Evolutionary conservation across 371 early-diverging fungal species (phyloP).

Genomic region (Mucor plumbeus): DNA sequence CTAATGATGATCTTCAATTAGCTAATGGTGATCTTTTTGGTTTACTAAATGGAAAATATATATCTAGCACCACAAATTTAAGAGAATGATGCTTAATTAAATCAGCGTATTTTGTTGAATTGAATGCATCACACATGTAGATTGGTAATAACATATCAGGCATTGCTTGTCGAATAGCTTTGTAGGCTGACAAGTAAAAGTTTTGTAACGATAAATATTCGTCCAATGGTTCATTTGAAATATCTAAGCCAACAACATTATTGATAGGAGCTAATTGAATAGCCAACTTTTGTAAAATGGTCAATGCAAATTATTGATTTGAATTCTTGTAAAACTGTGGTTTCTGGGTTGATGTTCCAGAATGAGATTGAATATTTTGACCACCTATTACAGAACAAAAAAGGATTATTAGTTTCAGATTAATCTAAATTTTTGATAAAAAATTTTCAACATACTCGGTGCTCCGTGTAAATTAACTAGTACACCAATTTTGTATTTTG

Average conservation of each 20-base stretch:
- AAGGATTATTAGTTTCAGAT: neutral
- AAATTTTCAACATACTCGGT: constrained; percentile 33
- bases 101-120: neutral
- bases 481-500: constrained; percentile 60
- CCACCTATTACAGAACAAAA: constrained; percentile 11
- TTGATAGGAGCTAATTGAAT: neutral
- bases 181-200: neutral
- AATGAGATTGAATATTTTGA: constrained; percentile 36
- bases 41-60: neutral
- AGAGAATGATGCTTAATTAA: neutral
- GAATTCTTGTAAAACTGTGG: constrained; percentile 26
- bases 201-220: neutral
- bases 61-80: neutral
- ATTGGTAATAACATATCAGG: neutral
- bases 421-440: neutral
- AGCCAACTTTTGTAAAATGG: neutral
- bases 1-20: neutral
- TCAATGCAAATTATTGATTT: neutral
- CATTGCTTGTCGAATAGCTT: neutral
- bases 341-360: constrained; percentile 26
- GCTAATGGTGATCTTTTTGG: neutral
- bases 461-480: constrained; percentile 74
- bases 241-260: neutral
- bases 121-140: neutral
- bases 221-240: neutral